Percentiles rank a stretch among this genome's conserved stretches.
phyloP scores from a whole-genome alignment of 768 basidiomycete species.

The Auriscalpium microsporum region DNA sequence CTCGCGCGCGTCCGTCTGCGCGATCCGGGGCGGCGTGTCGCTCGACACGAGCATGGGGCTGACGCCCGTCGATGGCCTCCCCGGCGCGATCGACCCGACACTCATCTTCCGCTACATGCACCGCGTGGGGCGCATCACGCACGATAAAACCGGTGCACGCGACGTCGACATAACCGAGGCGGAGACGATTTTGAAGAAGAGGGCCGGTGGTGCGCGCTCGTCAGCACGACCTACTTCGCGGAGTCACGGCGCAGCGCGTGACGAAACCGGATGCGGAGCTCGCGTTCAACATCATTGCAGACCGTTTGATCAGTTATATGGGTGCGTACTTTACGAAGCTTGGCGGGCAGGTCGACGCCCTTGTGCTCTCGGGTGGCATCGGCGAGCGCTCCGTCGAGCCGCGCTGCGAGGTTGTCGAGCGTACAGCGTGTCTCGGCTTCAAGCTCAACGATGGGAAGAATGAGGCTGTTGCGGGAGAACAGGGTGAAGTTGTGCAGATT shows the following conservation, averaged over 20 bases:
- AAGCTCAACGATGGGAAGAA: constrained; percentile 43
- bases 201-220: constrained; percentile 71
- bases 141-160: constrained; percentile 37
- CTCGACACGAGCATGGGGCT: constrained; percentile 90
- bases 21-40: constrained; percentile 62
- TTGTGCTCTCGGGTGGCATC: constrained; percentile 85
- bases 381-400: constrained; percentile 67
- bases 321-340: constrained; percentile 74
- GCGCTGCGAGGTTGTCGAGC: constrained; percentile 47
- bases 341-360: constrained; percentile 56
- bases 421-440: constrained; percentile 56
- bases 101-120: constrained; percentile 81
- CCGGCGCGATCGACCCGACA: constrained; percentile 75
- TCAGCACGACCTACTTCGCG: constrained; percentile 79
- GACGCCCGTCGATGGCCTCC: constrained; percentile 80
- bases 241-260: constrained; percentile 38
- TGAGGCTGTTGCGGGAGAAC: constrained; percentile 23
- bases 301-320: constrained; percentile 66
- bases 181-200: constrained; percentile 65
- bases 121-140: constrained; percentile 41
- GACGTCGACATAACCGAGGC: constrained; percentile 52
- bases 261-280: constrained; percentile 36
- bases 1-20: constrained; percentile 81
- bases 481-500: constrained; percentile 41
- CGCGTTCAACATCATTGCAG: constrained; percentile 74